Conservation (phyloP, 805 yeast genomes). For the Candida gorgasii region DNA sequence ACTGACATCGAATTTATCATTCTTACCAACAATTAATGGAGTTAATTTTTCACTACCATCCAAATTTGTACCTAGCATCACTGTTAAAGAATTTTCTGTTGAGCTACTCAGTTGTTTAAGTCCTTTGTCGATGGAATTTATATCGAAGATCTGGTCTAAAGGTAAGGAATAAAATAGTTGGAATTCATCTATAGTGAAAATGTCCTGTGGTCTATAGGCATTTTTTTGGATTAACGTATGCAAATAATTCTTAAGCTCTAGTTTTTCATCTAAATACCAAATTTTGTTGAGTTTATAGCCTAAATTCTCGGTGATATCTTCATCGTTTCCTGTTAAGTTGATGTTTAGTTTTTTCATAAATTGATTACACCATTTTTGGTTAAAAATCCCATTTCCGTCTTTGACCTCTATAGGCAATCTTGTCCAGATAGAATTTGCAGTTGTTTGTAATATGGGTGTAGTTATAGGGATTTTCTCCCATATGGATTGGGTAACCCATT, state of each 20-base stretch:
- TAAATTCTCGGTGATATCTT: constrained; percentile 37
- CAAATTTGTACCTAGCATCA: constrained; percentile 62
- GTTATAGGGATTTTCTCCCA: constrained; percentile 70
- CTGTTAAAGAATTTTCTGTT: constrained; percentile 48
- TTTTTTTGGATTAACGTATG: constrained; percentile 26
- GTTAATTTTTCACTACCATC: constrained; percentile 64
- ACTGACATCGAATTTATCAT: constrained; percentile 45
- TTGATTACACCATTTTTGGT: constrained; percentile 60
- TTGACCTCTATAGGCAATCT: constrained; percentile 52
- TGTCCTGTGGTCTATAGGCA: constrained; percentile 49
- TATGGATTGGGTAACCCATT: constrained; percentile 66
- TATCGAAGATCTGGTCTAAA: constrained; percentile 55
- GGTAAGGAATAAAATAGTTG: constrained; percentile 61
- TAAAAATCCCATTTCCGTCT: constrained; percentile 67
- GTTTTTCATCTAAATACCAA: constrained; percentile 62
- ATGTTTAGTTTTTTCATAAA: constrained; percentile 51
- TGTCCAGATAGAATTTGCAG: constrained; percentile 66
- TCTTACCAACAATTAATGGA: constrained; percentile 61
- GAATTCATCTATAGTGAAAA: constrained; percentile 63
- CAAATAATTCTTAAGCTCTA: constrained; percentile 47
- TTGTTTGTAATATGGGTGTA: constrained; percentile 60
- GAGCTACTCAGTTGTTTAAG: constrained; percentile 36
- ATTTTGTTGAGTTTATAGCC: constrained; percentile 44
- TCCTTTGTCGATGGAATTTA: constrained; percentile 44
- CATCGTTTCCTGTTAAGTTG: constrained; percentile 47